Evolutionary conservation across 345 rosid genomes (phyloP).

Genomic region (Pugionium cornutum): DNA sequence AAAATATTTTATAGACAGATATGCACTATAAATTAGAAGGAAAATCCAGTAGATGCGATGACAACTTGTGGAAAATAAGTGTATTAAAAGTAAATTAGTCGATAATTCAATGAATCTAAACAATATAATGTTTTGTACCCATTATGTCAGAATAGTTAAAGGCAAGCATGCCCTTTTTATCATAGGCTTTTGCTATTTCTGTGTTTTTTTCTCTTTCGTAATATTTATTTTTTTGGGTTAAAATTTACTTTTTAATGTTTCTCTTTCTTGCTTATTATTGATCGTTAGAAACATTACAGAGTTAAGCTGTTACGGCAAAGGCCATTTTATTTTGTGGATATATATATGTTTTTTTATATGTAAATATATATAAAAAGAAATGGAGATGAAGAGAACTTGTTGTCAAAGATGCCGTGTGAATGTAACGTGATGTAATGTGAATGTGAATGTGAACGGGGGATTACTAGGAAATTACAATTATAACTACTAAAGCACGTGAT

Average conservation of each 20-base stretch:
- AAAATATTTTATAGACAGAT: neutral
- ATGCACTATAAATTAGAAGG: neutral
- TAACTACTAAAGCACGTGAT: neutral
- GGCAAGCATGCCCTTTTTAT: neutral
- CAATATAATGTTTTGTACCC: slow-evolving; percentile 8
- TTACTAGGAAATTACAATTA: neutral
- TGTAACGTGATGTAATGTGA: neutral
- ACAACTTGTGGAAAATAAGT: slow-evolving; percentile 13
- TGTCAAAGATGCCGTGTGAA: neutral
- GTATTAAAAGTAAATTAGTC: neutral
- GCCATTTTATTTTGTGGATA: neutral
- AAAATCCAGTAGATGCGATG: neutral
- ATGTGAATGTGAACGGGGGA: neutral
- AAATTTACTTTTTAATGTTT: neutral
- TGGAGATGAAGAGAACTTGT: neutral
- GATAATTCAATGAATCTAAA: slow-evolving; percentile 24
- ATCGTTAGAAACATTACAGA: neutral
- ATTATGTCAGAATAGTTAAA: slow-evolving; percentile 5
- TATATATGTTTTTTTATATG: neutral
- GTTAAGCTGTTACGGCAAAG: neutral
- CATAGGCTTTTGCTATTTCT: neutral
- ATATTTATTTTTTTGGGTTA: neutral
- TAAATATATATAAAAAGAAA: neutral
- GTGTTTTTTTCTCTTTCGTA: neutral
- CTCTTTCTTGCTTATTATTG: neutral